Percentiles rank a stretch among this genome's conserved stretches.
Evolutionary conservation across 805 yeast species (phyloP).

Genomic region (Komagataella pastoris): DNA sequence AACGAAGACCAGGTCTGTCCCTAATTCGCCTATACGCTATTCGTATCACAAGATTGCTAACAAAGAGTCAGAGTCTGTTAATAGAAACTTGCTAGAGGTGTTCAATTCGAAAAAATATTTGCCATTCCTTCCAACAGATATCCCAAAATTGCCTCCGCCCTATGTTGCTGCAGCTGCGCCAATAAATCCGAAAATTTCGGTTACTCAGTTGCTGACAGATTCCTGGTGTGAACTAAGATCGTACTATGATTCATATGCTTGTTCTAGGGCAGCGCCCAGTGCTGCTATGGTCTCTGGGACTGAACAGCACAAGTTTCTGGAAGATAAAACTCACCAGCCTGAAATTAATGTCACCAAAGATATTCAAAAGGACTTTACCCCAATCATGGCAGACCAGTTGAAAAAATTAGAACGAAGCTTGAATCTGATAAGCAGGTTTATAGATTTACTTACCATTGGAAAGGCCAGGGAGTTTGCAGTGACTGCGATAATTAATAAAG

Average conservation of each 20-base stretch:
- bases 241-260: slow-evolving; percentile 38
- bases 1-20: not conserved
- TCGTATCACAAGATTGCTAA: not conserved
- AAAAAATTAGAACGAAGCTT: slow-evolving; percentile 2
- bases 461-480: slow-evolving; percentile 50
- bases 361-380: not conserved
- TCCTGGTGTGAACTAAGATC: slow-evolving; percentile 59
- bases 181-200: slow-evolving; percentile 31
- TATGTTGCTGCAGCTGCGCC: not conserved
- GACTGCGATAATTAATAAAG: slow-evolving; percentile 33
- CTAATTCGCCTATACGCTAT: not conserved
- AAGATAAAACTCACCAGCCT: slow-evolving; percentile 28
- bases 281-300: slow-evolving; percentile 33
- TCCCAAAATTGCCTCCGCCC: not conserved
- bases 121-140: not conserved
- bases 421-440: slow-evolving; percentile 3
- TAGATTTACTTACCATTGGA: slow-evolving; percentile 25
- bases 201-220: slow-evolving; percentile 43
- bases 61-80: not conserved
- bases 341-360: slow-evolving; percentile 5
- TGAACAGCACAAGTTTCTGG: slow-evolving; percentile 32
- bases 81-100: not conserved
- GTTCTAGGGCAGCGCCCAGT: slow-evolving; percentile 18
- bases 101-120: not conserved
- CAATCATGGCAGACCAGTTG: slow-evolving; percentile 5